Conservation (phyloP, 2,329 filamentous ascomycete species). For the Aspergillus sp. region DNA sequence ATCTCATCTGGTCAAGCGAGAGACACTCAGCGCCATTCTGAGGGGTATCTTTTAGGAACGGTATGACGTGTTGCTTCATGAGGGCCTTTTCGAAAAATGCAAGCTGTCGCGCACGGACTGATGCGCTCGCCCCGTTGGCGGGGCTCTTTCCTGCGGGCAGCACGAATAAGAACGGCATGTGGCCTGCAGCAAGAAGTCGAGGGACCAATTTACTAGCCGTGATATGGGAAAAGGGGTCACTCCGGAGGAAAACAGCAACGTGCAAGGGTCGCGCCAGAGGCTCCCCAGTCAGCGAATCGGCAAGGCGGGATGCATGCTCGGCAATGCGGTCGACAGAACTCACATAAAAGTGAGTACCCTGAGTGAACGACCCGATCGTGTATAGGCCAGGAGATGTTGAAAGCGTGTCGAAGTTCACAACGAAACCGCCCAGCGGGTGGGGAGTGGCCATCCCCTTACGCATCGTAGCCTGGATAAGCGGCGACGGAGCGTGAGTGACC, state of each 20-base stretch:
- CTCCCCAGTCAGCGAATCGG: slow-evolving; percentile 4
- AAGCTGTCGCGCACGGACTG: slow-evolving; percentile 3
- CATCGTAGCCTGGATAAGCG: slow-evolving; percentile 5
- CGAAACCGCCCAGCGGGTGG: slow-evolving; percentile 5
- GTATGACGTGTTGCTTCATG: slow-evolving; percentile 1
- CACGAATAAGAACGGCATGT: slow-evolving; percentile 7
- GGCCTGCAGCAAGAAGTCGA: slow-evolving; percentile 5
- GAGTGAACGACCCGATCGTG: slow-evolving; percentile 5
- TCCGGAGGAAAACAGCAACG: slow-evolving; percentile 5
- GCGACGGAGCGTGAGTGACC: slow-evolving; percentile 3
- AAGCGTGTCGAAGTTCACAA: slow-evolving; percentile 6
- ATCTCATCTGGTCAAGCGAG: slow-evolving; percentile 1
- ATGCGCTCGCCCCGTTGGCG: background rate
- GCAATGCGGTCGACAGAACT: slow-evolving; percentile 6
- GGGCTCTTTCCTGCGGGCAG: background rate
- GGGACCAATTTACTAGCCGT: slow-evolving; percentile 5
- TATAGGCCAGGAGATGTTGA: slow-evolving; percentile 4
- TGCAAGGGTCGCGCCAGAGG: slow-evolving; percentile 3
- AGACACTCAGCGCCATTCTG: background rate
- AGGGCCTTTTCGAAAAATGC: slow-evolving; percentile 5
- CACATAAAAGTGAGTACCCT: slow-evolving; percentile 7
- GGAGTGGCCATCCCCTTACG: slow-evolving; percentile 3
- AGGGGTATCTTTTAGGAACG: background rate
- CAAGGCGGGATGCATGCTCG: slow-evolving; percentile 5
- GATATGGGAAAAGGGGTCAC: slow-evolving; percentile 5